Conservation (phyloP, 768 basidiomycete species). For the Gautieria morchelliformis region DNA sequence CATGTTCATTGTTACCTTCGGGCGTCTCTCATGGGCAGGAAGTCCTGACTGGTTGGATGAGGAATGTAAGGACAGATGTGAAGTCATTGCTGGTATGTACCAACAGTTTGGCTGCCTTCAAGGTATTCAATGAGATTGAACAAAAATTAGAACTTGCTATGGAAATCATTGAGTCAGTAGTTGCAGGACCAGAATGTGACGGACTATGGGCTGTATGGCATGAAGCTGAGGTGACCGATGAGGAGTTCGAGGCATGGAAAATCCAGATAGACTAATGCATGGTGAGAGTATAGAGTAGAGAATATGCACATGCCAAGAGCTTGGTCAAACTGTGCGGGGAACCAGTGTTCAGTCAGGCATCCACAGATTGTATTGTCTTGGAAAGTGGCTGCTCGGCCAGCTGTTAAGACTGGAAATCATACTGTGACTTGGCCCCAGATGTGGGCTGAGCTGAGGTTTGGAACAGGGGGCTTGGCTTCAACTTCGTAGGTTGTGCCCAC, state of each 20-base stretch:
- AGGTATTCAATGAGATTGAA: not conserved
- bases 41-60: constrained; percentile 49
- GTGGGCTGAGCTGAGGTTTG: too few relatives aligned
- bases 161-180: constrained; percentile 54
- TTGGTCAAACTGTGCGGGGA: too few relatives aligned
- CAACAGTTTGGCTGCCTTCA: not conserved
- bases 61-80: constrained; percentile 31
- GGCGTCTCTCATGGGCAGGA: constrained; percentile 63
- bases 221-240: constrained; percentile 36
- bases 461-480: too few relatives aligned
- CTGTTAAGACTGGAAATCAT: too few relatives aligned
- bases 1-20: constrained; percentile 67
- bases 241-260: constrained; percentile 46
- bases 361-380: too few relatives aligned
- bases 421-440: too few relatives aligned
- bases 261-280: constrained; percentile 16
- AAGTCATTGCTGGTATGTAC: constrained; percentile 38
- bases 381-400: too few relatives aligned
- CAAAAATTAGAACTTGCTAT: constrained; percentile 43
- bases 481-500: too few relatives aligned
- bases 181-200: constrained; percentile 65
- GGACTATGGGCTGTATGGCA: constrained; percentile 55
- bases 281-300: too few relatives aligned
- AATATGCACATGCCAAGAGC: too few relatives aligned
- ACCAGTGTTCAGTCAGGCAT: too few relatives aligned